Conservation (phyloP, 345 rosid species). For the Tarenaya hassleriana region DNA sequence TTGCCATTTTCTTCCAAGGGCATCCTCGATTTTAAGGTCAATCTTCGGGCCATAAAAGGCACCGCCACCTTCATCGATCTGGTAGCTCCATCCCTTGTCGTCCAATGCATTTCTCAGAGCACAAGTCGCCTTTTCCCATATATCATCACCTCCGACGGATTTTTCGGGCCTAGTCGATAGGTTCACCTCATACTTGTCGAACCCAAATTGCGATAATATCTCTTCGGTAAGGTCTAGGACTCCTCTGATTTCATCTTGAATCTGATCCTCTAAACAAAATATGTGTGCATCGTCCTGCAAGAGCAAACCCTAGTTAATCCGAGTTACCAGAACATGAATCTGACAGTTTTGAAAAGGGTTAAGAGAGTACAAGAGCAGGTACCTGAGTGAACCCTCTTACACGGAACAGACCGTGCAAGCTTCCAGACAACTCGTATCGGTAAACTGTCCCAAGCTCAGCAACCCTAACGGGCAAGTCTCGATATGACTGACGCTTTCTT, state of each 20-base stretch:
- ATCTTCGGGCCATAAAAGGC: slow-evolving; percentile 98
- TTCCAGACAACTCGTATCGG: slow-evolving; percentile 90
- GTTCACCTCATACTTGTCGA: slow-evolving; percentile 73
- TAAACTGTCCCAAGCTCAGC: slow-evolving; percentile 97
- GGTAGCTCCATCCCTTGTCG: slow-evolving; percentile 87
- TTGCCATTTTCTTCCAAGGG: slow-evolving; percentile 97
- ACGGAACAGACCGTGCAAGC: slow-evolving; percentile 94
- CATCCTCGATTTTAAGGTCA: slow-evolving; percentile 92
- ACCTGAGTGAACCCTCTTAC: slow-evolving; percentile 99
- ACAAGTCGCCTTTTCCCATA: slow-evolving; percentile 87
- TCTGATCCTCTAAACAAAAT: slow-evolving; percentile 93
- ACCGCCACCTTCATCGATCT: slow-evolving; percentile 97
- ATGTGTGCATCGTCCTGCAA: slow-evolving; percentile 93
- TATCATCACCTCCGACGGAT: slow-evolving; percentile 75
- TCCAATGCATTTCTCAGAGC: slow-evolving; percentile 82
- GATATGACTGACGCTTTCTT: slow-evolving; percentile 84
- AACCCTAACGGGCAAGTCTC: slow-evolving; percentile 84
- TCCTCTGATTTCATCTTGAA: slow-evolving; percentile 85
- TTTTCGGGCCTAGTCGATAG: slow-evolving; percentile 96
- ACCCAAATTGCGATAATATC: slow-evolving; percentile 75
- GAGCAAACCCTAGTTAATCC: slow-evolving; percentile 12
- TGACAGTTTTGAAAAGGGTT: background rate
- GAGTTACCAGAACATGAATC: background rate
- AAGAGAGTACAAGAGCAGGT: background rate
- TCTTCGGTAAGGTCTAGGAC: slow-evolving; percentile 91